Evolutionary conservation across 352 stramenopile genomes (phyloP).

Genomic region (Phytophthora aleatoria): DNA sequence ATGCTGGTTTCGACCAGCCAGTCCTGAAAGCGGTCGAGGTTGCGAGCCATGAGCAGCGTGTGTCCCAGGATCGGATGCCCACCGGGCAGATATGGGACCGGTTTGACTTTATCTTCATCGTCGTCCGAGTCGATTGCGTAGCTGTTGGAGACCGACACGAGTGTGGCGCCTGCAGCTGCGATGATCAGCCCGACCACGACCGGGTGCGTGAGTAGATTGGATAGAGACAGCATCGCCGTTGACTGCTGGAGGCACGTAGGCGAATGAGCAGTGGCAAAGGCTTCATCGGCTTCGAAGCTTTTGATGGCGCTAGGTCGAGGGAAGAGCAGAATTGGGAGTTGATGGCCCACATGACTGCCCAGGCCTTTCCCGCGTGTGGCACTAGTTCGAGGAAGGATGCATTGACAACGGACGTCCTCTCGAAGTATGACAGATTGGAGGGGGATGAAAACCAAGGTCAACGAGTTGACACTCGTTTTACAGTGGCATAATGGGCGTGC

Average conservation of each 20-base stretch:
- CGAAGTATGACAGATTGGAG: background rate
- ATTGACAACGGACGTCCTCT: background rate
- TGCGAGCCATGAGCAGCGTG: slow-evolving; percentile 34
- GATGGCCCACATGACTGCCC: background rate
- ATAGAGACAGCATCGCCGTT: slow-evolving; percentile 31
- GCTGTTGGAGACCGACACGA: slow-evolving; percentile 14
- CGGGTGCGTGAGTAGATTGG: slow-evolving; percentile 19
- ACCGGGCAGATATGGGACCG: slow-evolving; percentile 31
- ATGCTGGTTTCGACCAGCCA: slow-evolving; percentile 43
- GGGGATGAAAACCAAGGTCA: too few species aligned
- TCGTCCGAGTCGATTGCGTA: slow-evolving; percentile 25
- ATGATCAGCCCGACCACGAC: slow-evolving; percentile 27
- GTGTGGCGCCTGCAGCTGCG: slow-evolving; percentile 19
- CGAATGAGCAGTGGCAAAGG: slow-evolving; percentile 18
- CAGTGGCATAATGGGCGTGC: background rate
- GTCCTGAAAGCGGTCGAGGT: slow-evolving; percentile 41
- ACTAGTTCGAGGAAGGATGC: slow-evolving; percentile 20
- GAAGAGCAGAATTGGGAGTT: background rate
- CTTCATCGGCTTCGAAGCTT: background rate
- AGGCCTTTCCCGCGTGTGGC: background rate
- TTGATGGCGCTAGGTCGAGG: slow-evolving; percentile 23
- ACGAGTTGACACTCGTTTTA: background rate
- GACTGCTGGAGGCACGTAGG: slow-evolving; percentile 21
- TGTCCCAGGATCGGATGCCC: slow-evolving; percentile 36
- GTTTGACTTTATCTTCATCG: slow-evolving; percentile 6